Evolutionary conservation across 768 basidiomycete genomes (phyloP).

Genomic region (Suillus sp.): DNA sequence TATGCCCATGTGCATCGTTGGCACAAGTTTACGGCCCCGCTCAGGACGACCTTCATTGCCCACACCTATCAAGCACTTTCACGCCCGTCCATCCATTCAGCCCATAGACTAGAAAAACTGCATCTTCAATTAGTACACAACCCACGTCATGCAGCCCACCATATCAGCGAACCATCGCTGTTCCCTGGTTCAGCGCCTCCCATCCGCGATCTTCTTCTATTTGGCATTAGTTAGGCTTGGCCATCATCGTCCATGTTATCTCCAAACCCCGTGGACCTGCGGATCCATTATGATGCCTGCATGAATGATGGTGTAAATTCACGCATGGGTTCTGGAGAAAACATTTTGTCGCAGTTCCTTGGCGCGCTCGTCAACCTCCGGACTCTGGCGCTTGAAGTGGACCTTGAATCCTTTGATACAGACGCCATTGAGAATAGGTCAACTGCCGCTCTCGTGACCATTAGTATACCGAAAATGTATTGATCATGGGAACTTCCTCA

Average conservation of each 20-base stretch:
- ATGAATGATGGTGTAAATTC: background rate
- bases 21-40: background rate
- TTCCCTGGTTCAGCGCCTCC: constrained; percentile 2
- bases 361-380: background rate
- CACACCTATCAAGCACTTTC: constrained; percentile 1
- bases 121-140: background rate
- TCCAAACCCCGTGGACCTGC: constrained; percentile 19
- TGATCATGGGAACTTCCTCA: no score
- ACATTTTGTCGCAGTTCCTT: background rate
- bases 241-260: background rate
- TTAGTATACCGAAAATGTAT: no score
- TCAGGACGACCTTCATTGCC: background rate
- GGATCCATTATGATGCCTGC: constrained; percentile 12
- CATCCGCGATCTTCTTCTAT: constrained; percentile 1
- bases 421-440: background rate
- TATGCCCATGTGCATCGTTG: background rate
- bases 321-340: background rate
- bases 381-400: background rate
- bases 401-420: background rate
- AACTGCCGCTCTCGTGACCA: no score
- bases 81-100: background rate
- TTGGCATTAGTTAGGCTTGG: background rate
- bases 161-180: background rate
- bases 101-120: background rate
- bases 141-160: background rate